phyloP scores from a whole-genome alignment of 768 basidiomycete species.

The Atractiella rhizophila region DNA sequence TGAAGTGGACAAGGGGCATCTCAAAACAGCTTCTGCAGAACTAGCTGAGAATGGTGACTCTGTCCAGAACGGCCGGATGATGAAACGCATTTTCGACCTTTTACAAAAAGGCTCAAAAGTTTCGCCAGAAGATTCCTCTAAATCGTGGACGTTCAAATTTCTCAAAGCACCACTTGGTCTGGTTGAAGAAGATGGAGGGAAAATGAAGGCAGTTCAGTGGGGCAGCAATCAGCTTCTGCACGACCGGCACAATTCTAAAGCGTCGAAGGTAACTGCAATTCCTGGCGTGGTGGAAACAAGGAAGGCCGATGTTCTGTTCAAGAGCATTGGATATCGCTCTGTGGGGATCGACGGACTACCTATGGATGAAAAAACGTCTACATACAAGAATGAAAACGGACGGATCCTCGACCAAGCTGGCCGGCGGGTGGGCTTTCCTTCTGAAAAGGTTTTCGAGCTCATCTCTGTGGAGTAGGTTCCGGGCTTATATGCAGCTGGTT shows the following conservation, averaged over 20 bases:
- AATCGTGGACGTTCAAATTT: slow-evolving; percentile 61
- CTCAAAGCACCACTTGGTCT: slow-evolving; percentile 40
- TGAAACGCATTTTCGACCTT: slow-evolving; percentile 22
- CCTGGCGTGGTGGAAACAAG: slow-evolving; percentile 30
- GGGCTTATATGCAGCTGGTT: slow-evolving; percentile 71
- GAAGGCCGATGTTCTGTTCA: slow-evolving; percentile 52
- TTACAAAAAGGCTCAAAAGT: slow-evolving; percentile 18
- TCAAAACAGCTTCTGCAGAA: slow-evolving; percentile 16
- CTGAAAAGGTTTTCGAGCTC: slow-evolving; percentile 12
- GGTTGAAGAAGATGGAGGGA: slow-evolving; percentile 4
- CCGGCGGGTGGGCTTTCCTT: slow-evolving; percentile 17
- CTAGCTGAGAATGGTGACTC: slow-evolving; percentile 9
- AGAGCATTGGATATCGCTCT: slow-evolving; percentile 56
- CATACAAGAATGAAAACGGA: slow-evolving; percentile 27
- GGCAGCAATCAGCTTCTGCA: slow-evolving; percentile 2
- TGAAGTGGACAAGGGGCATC: slow-evolving; percentile 14
- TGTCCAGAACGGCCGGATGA: slow-evolving; percentile 19
- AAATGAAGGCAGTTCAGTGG: slow-evolving; percentile 2
- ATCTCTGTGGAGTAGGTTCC: slow-evolving; percentile 20
- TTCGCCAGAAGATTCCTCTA: slow-evolving; percentile 43
- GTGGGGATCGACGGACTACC: slow-evolving; percentile 17
- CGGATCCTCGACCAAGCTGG: slow-evolving; percentile 21
- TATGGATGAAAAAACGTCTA: slow-evolving; percentile 21
- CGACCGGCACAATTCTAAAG: not conserved
- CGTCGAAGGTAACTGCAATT: slow-evolving; percentile 12